Evolutionary conservation across 768 basidiomycete genomes (phyloP).

Genomic region (Hericium coralloides): DNA sequence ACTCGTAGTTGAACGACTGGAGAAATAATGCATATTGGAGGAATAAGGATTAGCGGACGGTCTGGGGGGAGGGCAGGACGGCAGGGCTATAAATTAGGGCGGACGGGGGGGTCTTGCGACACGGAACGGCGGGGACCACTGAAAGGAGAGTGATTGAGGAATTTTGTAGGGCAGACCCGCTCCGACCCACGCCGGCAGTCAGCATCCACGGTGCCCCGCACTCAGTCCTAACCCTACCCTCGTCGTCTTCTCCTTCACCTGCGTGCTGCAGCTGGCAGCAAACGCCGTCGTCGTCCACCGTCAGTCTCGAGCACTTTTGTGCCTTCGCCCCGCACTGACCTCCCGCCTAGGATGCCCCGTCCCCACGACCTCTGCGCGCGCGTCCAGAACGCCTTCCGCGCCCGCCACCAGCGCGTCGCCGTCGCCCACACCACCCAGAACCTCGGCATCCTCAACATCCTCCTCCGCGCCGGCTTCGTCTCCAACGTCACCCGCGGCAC

Average conservation of each 20-base stretch:
- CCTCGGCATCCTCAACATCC: slow-evolving; percentile 85
- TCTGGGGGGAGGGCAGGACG: slow-evolving; percentile 1
- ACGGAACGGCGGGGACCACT: neutral
- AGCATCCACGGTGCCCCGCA: neutral
- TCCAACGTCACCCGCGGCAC: slow-evolving; percentile 78
- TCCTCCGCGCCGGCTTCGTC: slow-evolving; percentile 86
- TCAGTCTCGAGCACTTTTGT: neutral
- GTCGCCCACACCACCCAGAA: slow-evolving; percentile 84
- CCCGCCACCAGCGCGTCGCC: slow-evolving; percentile 68
- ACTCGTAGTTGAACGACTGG: slow-evolving; percentile 84
- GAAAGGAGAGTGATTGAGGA: neutral
- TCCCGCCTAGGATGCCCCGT: slow-evolving; percentile 33
- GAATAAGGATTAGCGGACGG: neutral
- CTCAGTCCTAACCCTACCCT: slow-evolving; percentile 1
- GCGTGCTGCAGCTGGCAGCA: neutral
- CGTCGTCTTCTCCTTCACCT: neutral
- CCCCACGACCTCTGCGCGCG: slow-evolving; percentile 87
- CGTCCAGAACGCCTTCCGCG: slow-evolving; percentile 86
- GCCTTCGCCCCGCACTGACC: neutral
- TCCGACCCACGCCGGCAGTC: neutral
- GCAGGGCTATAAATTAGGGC: slow-evolving; percentile 7
- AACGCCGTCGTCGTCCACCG: neutral
- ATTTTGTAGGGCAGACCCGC: neutral
- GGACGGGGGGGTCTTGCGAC: neutral
- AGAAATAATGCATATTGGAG: slow-evolving; percentile 72